Percentiles rank a stretch among this genome's conserved stretches.
phyloP scores from a whole-genome alignment of 139 green algal species.

The Chlorella sp. region DNA sequence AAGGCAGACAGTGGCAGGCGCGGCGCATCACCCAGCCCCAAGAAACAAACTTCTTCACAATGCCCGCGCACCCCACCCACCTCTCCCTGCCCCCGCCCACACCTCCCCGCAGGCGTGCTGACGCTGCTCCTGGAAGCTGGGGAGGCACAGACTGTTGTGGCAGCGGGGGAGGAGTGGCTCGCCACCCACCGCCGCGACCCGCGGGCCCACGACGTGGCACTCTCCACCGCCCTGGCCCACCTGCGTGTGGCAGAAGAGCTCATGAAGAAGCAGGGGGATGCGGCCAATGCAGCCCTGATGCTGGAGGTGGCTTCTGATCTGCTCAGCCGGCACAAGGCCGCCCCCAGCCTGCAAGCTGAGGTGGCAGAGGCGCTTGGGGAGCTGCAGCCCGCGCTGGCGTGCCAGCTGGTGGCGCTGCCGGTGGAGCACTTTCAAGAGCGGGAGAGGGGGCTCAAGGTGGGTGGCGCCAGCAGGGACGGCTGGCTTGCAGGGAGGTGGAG shows the following conservation, averaged over 20 bases:
- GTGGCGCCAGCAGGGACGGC: not conserved
- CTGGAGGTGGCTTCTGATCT: constrained; percentile 38
- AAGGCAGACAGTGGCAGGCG: no score
- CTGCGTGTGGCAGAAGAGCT: constrained; percentile 16
- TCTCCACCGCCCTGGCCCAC: constrained; percentile 41
- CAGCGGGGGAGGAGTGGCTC: constrained; percentile 47
- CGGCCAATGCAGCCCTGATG: not conserved
- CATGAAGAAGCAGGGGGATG: constrained; percentile 36
- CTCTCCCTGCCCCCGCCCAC: not conserved
- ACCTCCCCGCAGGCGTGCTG: constrained; percentile 36
- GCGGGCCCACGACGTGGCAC: constrained; percentile 46
- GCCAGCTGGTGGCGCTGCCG: constrained; percentile 42
- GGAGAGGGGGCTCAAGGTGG: constrained; percentile 16
- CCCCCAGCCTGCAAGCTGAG: constrained; percentile 11
- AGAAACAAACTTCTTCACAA: no score
- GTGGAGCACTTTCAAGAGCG: constrained; percentile 29
- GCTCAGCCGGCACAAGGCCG: constrained; percentile 36
- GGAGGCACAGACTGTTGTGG: constrained; percentile 32
- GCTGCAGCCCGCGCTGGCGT: constrained; percentile 46
- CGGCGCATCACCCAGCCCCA: no score
- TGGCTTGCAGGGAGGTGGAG: not conserved
- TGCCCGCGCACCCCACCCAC: no score
- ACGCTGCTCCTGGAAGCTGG: constrained; percentile 51
- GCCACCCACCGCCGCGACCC: constrained; percentile 13
- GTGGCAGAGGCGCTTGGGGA: constrained; percentile 17